These are phyloP conservation scores for Fraxinus velutina DNA, from an alignment of 305 asterid genomes.

Conservation along the genomic window DNA sequence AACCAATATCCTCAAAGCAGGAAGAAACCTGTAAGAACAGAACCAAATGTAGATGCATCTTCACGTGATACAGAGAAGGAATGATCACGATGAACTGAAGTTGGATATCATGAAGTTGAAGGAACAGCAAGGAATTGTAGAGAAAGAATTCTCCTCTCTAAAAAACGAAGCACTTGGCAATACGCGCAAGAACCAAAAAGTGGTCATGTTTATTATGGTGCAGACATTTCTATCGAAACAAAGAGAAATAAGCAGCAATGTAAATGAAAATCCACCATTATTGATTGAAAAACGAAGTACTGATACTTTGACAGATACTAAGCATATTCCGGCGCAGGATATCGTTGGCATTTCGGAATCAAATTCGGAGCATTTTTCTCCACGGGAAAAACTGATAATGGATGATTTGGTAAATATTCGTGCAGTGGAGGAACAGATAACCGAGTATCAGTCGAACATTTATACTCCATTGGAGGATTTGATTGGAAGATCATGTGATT, in stretches of 20 bases:
- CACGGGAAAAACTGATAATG: constrained; percentile 24
- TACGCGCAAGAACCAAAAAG: neutral
- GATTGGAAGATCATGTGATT: constrained; percentile 32
- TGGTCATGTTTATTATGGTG: neutral
- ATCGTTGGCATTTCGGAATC: neutral
- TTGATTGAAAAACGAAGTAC: neutral
- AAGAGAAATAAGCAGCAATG: neutral
- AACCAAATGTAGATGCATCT: neutral
- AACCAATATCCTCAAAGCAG: neutral
- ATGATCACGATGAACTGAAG: constrained; percentile 16
- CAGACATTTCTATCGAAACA: neutral
- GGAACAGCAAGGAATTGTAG: constrained; percentile 20
- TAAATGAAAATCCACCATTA: neutral
- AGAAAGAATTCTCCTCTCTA: constrained; percentile 17
- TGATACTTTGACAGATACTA: neutral
- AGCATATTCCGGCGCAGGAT: neutral
- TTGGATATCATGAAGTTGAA: constrained; percentile 23
- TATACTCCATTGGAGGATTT: constrained; percentile 36
- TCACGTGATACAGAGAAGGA: constrained; percentile 1
- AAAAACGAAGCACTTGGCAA: neutral
- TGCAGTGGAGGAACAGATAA: constrained; percentile 9
- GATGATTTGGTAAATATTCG: constrained; percentile 8
- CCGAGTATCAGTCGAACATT: constrained; percentile 6
- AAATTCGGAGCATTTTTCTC: neutral
- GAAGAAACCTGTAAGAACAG: neutral